Evolutionary conservation across 495 filamentous ascomycete species (phyloP).

Genomic region (Hypoxylon cercidicola): DNA sequence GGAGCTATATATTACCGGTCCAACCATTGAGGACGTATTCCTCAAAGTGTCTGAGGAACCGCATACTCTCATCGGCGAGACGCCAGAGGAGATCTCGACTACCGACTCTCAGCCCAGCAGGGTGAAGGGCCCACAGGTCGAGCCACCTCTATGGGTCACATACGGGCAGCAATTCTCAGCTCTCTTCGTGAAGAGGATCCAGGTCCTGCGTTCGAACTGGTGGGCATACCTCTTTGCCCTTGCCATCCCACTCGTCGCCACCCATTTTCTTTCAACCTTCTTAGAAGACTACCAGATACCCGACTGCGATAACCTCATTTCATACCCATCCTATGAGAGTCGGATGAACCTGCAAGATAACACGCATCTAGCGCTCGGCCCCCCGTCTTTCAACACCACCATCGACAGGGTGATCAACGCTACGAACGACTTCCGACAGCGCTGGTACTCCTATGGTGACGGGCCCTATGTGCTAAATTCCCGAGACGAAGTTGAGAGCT

Average conservation of each 20-base stretch:
- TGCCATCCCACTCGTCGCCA: conserved; percentile 68
- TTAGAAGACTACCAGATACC: conserved; percentile 56
- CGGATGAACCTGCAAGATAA: conserved; percentile 2
- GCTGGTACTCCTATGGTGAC: conserved; percentile 10
- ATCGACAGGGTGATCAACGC: conserved; percentile 18
- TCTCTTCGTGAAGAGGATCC: conserved; percentile 73
- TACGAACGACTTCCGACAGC: neutral
- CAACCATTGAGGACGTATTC: conserved; percentile 80
- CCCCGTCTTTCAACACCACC: conserved; percentile 25
- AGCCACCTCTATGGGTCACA: conserved; percentile 33
- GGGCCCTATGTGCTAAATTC: conserved; percentile 50
- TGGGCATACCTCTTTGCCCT: conserved; percentile 71
- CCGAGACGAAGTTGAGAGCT: conserved; percentile 65
- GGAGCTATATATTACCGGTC: conserved; percentile 74
- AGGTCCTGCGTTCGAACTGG: conserved; percentile 71
- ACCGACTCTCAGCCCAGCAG: conserved; percentile 29
- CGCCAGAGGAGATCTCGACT: conserved; percentile 35
- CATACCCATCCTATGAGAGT: conserved; percentile 15
- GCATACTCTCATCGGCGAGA: conserved; percentile 41
- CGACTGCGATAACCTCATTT: conserved; percentile 29
- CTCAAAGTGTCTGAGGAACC: conserved; percentile 73
- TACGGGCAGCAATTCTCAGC: conserved; percentile 69
- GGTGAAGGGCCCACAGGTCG: conserved; percentile 21
- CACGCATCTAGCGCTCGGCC: conserved; percentile 13
- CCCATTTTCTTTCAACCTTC: conserved; percentile 41